Conservation (phyloP, 805 yeast genomes). For the Ogataea siamensis region DNA sequence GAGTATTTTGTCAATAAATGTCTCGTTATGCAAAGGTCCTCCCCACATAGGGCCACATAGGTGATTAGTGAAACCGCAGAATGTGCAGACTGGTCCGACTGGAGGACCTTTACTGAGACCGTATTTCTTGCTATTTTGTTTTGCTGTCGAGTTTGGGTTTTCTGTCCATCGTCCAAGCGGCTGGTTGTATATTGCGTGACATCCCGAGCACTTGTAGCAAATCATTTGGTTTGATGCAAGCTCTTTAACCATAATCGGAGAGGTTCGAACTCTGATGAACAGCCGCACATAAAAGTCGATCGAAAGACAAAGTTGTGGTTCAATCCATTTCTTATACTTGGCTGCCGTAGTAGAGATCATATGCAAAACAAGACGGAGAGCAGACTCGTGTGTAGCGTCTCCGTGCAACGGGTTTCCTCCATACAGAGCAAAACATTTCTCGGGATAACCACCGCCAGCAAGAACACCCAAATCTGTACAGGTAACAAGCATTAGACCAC, state of each 20-base stretch:
- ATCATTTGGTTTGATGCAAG: slow-evolving; percentile 75
- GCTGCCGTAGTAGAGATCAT: slow-evolving; percentile 83
- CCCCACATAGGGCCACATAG: slow-evolving; percentile 98
- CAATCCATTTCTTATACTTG: slow-evolving; percentile 80
- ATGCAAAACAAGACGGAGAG: slow-evolving; percentile 77
- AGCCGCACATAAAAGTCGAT: slow-evolving; percentile 92
- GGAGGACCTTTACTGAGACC: slow-evolving; percentile 67
- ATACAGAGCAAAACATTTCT: slow-evolving; percentile 90
- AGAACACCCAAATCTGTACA: slow-evolving; percentile 95
- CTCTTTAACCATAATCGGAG: slow-evolving; percentile 80
- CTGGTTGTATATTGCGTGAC: slow-evolving; percentile 71
- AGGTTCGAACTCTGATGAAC: slow-evolving; percentile 71
- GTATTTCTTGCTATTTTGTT: slow-evolving; percentile 40
- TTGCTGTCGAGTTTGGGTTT: slow-evolving; percentile 21
- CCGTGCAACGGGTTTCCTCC: slow-evolving; percentile 89
- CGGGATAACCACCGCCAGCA: slow-evolving; percentile 96
- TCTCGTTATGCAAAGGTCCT: slow-evolving; percentile 67
- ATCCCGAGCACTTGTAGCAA: slow-evolving; percentile 82
- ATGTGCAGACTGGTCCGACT: slow-evolving; percentile 58
- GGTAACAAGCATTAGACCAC: slow-evolving; percentile 84
- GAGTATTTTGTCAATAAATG: slow-evolving; percentile 64
- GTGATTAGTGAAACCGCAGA: slow-evolving; percentile 69
- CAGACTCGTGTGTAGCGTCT: slow-evolving; percentile 91
- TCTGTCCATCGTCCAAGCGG: slow-evolving; percentile 63
- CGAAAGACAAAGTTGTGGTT: slow-evolving; percentile 80